phyloP scores from a whole-genome alignment of 805 yeast species.

The Wickerhamomyces ciferrii region DNA sequence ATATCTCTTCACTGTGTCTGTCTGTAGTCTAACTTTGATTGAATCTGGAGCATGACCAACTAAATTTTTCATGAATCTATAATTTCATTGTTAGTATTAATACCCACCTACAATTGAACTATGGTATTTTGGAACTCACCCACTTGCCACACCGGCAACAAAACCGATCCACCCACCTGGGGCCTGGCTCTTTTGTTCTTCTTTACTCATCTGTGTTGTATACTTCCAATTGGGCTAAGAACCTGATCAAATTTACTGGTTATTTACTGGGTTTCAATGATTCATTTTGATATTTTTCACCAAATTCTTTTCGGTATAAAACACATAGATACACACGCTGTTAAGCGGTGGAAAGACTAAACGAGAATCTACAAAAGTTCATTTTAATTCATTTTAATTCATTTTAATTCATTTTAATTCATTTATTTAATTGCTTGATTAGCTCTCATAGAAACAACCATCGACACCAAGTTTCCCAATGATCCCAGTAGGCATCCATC shows the following conservation, averaged over 20 bases:
- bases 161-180: slow-evolving; percentile 53
- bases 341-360: not conserved
- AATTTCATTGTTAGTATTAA: not conserved
- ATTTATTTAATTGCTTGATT: not conserved
- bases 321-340: not conserved
- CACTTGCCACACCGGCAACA: slow-evolving; percentile 61
- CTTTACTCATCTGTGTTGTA: not conserved
- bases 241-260: too few relatives aligned
- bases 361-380: not conserved
- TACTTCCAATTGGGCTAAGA: too few relatives aligned
- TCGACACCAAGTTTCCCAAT: slow-evolving; percentile 62
- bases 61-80: slow-evolving; percentile 62
- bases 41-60: slow-evolving; percentile 96
- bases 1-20: slow-evolving; percentile 59
- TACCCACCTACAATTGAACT: too few relatives aligned
- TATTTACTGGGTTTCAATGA: too few relatives aligned
- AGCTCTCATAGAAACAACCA: slow-evolving; percentile 59
- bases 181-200: not conserved
- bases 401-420: too few relatives aligned
- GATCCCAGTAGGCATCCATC: slow-evolving; percentile 46
- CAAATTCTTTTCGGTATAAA: not conserved
- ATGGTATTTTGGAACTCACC: not conserved
- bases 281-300: not conserved
- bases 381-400: too few relatives aligned
- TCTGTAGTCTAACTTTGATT: slow-evolving; percentile 79